phyloP scores from a whole-genome alignment of 192 early-diverging fungal species.

The Mortierella alpina region DNA sequence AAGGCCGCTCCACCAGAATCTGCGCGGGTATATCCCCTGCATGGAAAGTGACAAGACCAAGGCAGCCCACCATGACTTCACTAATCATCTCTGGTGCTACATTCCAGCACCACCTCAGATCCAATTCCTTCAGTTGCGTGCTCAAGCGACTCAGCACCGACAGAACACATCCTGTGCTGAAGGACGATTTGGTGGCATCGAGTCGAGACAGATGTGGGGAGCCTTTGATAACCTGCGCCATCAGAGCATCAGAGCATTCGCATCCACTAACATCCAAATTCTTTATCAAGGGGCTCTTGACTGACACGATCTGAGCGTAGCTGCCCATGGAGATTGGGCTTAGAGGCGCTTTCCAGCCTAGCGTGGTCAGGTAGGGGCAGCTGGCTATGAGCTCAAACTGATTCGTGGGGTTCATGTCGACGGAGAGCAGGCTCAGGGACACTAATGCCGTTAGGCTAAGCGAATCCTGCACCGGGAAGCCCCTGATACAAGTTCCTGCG shows the following conservation, averaged over 20 bases:
- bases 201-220: background rate
- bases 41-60: background rate
- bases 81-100: slow-evolving; percentile 4
- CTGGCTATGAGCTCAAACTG: slow-evolving; percentile 5
- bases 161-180: slow-evolving; percentile 3
- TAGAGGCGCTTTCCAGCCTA: slow-evolving; percentile 2
- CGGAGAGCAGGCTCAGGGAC: background rate
- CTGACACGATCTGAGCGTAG: background rate
- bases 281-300: background rate
- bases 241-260: background rate
- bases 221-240: background rate
- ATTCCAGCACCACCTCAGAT: slow-evolving; percentile 1
- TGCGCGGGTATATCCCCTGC: background rate
- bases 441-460: background rate
- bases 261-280: background rate
- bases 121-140: background rate
- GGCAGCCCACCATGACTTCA: background rate
- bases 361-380: background rate
- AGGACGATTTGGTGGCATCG: background rate
- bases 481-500: background rate
- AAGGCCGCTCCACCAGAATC: slow-evolving; percentile 2
- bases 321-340: background rate
- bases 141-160: background rate
- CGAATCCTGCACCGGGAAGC: background rate
- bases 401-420: background rate